Base-by-base conservation (phyloP, 2,329 filamentous ascomycete species). In the Botrytis elliptica region DNA sequence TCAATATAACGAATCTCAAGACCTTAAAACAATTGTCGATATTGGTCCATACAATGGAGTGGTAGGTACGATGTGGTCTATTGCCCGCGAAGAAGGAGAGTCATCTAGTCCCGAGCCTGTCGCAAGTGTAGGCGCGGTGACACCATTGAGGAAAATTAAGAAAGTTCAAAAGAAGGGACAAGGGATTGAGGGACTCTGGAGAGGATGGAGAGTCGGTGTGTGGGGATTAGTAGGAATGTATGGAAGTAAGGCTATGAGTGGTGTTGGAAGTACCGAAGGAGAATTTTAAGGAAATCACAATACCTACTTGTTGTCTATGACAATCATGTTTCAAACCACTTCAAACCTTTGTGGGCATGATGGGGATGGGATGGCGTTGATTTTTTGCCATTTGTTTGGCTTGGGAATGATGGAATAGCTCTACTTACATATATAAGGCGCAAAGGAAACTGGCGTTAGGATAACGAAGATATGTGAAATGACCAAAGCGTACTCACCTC, bases 61-160 rank as follows among this genome's bases (percentile, higher is more conserved):
- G 1, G 82, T 96, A n/a, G 93, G 94, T 4, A 98, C 95, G 3
- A 95, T 98, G 88, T 95, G 94, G 86, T 89, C 89, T 75, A 96
- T 99, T 75, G 87, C 93, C 1, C 88, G 91, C 52, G 93, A 97
- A 79, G 96, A 99, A 82, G 96, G 96, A 12, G 96, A 95, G 14
- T 72, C 74, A 33, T 62, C 73, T 38, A 55, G 44, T 29, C 74
- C 68, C 42, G 73, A 71, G 33, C 52, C 64, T 7, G n/a, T 62
- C 18, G 14, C 42, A 25, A 49, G 16, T n/a, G 70, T 69, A 60
- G 73, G 64, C 10, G 63, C 55, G 10, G 65, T 42, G 36, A 72
- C 60, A 38, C 38, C 25, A 38, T 59, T 57, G 55, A 79, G 76
- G 66, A 75, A 72, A 59, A 57, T 38, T 20, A 76, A 70, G 73